Evolutionary conservation across 441 rosid genomes (phyloP).

Genomic region (Populus hybrid): DNA sequence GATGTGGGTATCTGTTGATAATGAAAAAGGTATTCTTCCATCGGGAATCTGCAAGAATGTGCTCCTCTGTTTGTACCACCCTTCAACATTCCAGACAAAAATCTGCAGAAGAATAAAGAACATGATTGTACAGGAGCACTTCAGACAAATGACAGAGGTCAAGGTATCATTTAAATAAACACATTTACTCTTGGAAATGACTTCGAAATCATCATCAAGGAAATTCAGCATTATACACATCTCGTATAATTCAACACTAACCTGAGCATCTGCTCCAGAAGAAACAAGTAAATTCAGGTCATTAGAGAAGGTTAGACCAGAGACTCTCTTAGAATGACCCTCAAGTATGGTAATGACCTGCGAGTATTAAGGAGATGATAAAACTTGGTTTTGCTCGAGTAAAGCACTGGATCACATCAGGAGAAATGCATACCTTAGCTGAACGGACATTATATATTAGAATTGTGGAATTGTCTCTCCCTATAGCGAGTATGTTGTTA

Average conservation of each 20-base stretch:
- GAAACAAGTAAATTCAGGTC: constrained; percentile 45
- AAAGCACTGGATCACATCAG: not conserved
- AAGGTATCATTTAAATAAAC: not conserved
- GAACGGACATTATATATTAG: constrained; percentile 43
- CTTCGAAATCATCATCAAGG: not conserved
- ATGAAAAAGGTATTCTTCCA: constrained; percentile 16
- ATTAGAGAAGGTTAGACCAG: constrained; percentile 56
- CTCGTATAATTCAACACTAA: constrained; percentile 16
- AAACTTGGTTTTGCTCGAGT: not conserved
- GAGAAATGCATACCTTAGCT: constrained; percentile 39
- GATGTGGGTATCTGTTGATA: constrained; percentile 35
- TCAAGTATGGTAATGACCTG: constrained; percentile 46
- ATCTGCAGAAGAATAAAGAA: constrained; percentile 32
- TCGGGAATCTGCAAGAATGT: constrained; percentile 37
- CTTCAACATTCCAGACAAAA: constrained; percentile 39
- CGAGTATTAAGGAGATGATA: not conserved
- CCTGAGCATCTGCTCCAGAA: constrained; percentile 64
- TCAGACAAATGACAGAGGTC: not conserved
- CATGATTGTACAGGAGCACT: not conserved
- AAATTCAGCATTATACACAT: not conserved
- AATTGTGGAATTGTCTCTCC: constrained; percentile 57
- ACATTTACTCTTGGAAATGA: not conserved
- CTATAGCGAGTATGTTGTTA: constrained; percentile 61
- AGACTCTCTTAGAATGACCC: constrained; percentile 50
- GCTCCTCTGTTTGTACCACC: constrained; percentile 42